A percentile compares a stretch with the other conserved stretches of the same genome.
Conservation (phyloP, 1,284 basidiomycete species). For the Melanopsichium pennsylvanicum region DNA sequence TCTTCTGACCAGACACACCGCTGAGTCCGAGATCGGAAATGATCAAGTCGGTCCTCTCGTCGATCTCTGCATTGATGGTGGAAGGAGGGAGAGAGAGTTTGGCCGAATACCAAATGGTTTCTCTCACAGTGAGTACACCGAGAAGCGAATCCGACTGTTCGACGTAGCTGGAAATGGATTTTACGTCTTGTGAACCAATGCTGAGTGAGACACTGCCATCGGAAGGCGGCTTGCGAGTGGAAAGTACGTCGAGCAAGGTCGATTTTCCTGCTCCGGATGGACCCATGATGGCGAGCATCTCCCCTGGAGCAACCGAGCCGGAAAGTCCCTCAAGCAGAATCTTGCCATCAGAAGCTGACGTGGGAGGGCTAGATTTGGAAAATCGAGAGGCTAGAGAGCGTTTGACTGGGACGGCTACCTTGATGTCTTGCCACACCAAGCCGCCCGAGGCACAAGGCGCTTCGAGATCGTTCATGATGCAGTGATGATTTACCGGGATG, state of each 20-base stretch:
- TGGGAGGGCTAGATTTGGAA: not conserved
- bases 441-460: not conserved
- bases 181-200: constrained; percentile 14
- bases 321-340: constrained; percentile 9
- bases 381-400: not conserved
- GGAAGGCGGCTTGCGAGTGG: constrained; percentile 46
- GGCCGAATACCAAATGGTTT: constrained; percentile 65
- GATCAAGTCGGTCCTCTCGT: constrained; percentile 38
- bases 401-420: constrained; percentile 1
- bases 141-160: constrained; percentile 67
- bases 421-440: constrained; percentile 18
- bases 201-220: constrained; percentile 1
- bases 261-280: constrained; percentile 66
- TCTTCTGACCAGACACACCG: constrained; percentile 54
- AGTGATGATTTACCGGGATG: not conserved
- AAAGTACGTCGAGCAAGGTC: constrained; percentile 66
- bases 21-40: constrained; percentile 61
- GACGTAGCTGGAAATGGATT: constrained; percentile 60
- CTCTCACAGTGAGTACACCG: constrained; percentile 67
- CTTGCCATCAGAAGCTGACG: not conserved
- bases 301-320: constrained; percentile 11
- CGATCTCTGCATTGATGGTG: not conserved
- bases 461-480: constrained; percentile 13
- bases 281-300: constrained; percentile 61
- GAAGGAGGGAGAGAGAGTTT: constrained; percentile 49